Evolutionary conservation across 2,329 filamentous ascomycete species (phyloP), one percentile per base, ranked within the genome.

Genomic region (Magnaporthales sp.): DNA sequence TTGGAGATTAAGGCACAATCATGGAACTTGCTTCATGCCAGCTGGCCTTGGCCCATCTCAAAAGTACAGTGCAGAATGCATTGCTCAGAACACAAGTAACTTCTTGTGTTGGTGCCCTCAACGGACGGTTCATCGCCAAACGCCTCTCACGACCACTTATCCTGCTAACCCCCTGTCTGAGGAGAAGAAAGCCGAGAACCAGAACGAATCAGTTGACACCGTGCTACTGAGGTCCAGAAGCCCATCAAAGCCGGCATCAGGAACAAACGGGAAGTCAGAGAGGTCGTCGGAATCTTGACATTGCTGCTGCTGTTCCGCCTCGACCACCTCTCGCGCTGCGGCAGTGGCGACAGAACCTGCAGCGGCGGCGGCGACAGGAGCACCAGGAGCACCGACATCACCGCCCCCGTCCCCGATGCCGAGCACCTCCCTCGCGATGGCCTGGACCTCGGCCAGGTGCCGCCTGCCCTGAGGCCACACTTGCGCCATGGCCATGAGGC

Each of bases 391-490:
- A n/a, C 60, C 6, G 11, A 7, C 58, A 8, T 26, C 60, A 7
- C 26, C 56, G 10, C 22, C 22, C 13, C 22, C 56, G 15, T 22
- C 29, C 9, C 29, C 24, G 19, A 72, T 38, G 2, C 67, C 66
- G 63, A 75, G 66, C 22, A 75, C 75, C 51, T 75, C 70, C 7
- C 73, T 74, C 4, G 77, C 77, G 63, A 80, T 78, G 0, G 69
- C 76, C 67, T 80, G 78, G 2, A 80, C 74, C 68, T 80, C 78
- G 15, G 71, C 67, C 0, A 80, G 73, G 67, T 77, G 79, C 64
- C 71, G 74, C 0, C 73, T 72, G 5, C 73, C 75, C 32, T 75
- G 70, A 0, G 77, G 74, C 79, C 79, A 80, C 1, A 77, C n/a
- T 7, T 74, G 71, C 1, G 73, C 78, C 62, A 80, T 51, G 4